phyloP scores from a whole-genome alignment of 306 rosid species.

The barrel medic (Medicago truncatula) region MtrunA17r5.0-ANR NC_053045.1:52338501-52339000 shows the following conservation, averaged over 20 bases:
- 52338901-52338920: constrained; percentile 39
- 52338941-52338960: constrained; percentile 45
- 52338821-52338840: constrained; percentile 42
- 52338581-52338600: constrained; percentile 76
- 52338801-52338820: constrained; percentile 75
- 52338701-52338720: constrained; percentile 73
- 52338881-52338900: constrained; percentile 63
- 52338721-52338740: constrained; percentile 55
- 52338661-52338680: constrained; percentile 73
- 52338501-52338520: constrained; percentile 53
- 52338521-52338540: constrained; percentile 77
- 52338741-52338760: constrained; percentile 60
- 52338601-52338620: constrained; percentile 79
- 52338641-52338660: constrained; percentile 78
- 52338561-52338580: constrained; percentile 83
- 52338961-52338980: constrained; percentile 26
- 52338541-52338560: constrained; percentile 72
- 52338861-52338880: constrained; percentile 57
- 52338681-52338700: constrained; percentile 78
- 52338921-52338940: constrained; percentile 45
- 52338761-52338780: constrained; percentile 45
- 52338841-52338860: constrained; percentile 34
- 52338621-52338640: constrained; percentile 83
- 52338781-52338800: constrained; percentile 50
- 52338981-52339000: constrained; percentile 33